Base-by-base conservation (phyloP, 371 early-diverging fungal species). In the Dichotomocladium elegans region DNA sequence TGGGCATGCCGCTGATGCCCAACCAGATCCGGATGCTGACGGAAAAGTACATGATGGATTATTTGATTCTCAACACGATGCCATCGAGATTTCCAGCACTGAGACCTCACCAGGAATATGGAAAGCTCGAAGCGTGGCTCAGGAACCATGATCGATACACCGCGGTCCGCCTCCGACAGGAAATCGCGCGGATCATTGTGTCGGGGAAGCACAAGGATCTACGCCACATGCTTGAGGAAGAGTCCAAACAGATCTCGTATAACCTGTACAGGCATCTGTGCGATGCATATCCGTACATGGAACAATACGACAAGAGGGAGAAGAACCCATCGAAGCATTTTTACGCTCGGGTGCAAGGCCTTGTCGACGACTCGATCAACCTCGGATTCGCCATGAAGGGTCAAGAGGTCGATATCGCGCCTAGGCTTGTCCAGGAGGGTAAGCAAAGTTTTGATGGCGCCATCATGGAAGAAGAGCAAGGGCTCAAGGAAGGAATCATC, bases 31-130 rank as follows among this genome's bases (percentile, higher is more conserved):
- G 70, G 25, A 76, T 83, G 68, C 66, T 77, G 43, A 83, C 79
- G 31, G 83, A 83, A 46, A 81, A 81, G 26, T 77, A 81, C 12
- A 68, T 83, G 35, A 76, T 76, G 77, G 77, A 76, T 51, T 70
- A 65, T 11, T 57, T 76, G 40, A 64, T 76, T 3, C 71, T 65
- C 46, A 68, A 62, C 35, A 63, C 70, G 66, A 68, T 66, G n/a
- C 63, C 64, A 33, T 64, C 66, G 25, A 40, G 56, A 1, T 70
- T 74, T 37, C 66, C 77, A 2, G 77, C 73, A 3, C 35, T 63
- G 28, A 14, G 41, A 6, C 41, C 53, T n/a, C 34, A 52, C 12
- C 28, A 49, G 12, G 53, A 55, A 3, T 65, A 60, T 21, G 24
- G 19, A 4, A 29, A 51, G 5, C 51, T 65, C 6, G 47, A 51